Evolutionary conservation across 306 rosid species (phyloP).

Genomic region (Rosa rugosa): DNA sequence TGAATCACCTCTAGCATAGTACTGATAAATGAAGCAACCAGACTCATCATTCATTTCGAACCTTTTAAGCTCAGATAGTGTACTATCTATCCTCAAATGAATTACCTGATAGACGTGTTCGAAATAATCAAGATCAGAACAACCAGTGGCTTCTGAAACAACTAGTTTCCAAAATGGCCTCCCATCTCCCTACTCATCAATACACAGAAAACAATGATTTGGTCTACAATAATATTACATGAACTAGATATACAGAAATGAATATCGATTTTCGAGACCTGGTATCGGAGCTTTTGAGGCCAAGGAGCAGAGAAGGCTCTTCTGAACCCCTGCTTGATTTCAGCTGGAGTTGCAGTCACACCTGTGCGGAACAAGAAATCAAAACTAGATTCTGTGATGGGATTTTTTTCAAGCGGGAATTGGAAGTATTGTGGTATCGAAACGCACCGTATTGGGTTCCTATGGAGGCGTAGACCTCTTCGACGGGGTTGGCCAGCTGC

Average conservation of each 20-base stretch:
- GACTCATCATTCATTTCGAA: neutral
- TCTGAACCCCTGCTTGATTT: conserved; percentile 83
- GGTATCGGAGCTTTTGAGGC: conserved; percentile 89
- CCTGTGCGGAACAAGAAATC: conserved; percentile 35
- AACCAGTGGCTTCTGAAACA: conserved; percentile 93
- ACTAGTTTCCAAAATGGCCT: conserved; percentile 96
- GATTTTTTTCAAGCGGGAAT: neutral
- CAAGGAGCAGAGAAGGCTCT: conserved; percentile 83
- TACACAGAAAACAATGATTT: conserved; percentile 5
- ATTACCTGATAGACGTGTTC: conserved; percentile 87
- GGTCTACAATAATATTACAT: too few species aligned
- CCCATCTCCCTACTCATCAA: conserved; percentile 76
- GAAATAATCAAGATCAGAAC: conserved; percentile 65
- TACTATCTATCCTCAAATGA: neutral
- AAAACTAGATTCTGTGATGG: neutral
- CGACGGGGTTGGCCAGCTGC: conserved; percentile 79
- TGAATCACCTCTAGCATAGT: conserved; percentile 81
- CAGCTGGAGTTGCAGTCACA: conserved; percentile 58
- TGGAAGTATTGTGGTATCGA: neutral
- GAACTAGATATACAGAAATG: neutral
- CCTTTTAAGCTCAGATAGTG: neutral
- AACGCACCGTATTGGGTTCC: conserved; percentile 69
- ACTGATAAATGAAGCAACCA: conserved; percentile 46
- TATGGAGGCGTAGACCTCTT: conserved; percentile 66
- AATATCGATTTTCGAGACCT: conserved; percentile 34